Evolutionary conservation across 306 rosid species (phyloP).

Genomic region (Cucurbita pepo): DNA sequence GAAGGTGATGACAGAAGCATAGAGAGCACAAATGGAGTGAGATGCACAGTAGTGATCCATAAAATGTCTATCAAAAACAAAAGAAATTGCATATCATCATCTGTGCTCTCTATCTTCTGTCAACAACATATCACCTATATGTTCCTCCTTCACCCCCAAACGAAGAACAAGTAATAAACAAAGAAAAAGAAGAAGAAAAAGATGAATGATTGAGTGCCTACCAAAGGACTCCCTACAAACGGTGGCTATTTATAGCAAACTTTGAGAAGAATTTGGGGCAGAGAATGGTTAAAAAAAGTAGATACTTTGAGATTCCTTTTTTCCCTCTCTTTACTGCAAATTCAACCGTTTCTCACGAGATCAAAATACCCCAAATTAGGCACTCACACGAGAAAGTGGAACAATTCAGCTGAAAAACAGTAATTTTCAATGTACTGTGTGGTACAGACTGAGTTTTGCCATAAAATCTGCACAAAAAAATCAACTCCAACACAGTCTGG

Average conservation of each 20-base stretch:
- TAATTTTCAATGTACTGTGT: not conserved
- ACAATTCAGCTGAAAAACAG: not conserved
- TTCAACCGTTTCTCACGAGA: slow-evolving; percentile 52
- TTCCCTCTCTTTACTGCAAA: not conserved
- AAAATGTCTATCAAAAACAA: not conserved
- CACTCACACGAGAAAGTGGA: not conserved
- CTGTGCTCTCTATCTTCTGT: slow-evolving; percentile 99
- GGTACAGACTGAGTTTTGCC: not conserved
- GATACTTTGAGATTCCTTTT: too few species aligned
- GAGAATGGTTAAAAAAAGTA: not conserved
- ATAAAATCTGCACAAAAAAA: not conserved
- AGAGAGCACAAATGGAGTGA: slow-evolving; percentile 52
- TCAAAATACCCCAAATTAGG: not conserved
- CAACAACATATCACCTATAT: slow-evolving; percentile 39
- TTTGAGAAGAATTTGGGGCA: not conserved
- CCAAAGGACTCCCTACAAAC: not conserved
- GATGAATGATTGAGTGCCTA: not conserved
- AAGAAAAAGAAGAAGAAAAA: not conserved
- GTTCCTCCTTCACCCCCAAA: not conserved
- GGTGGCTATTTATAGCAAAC: slow-evolving; percentile 1
- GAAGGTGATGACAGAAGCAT: slow-evolving; percentile 44
- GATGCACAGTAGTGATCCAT: not conserved
- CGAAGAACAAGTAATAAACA: not conserved
- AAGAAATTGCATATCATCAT: slow-evolving; percentile 27
- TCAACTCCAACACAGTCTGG: not conserved